Base-by-base conservation (phyloP, 768 basidiomycete species). In the Panaeolus cyanescens region DNA sequence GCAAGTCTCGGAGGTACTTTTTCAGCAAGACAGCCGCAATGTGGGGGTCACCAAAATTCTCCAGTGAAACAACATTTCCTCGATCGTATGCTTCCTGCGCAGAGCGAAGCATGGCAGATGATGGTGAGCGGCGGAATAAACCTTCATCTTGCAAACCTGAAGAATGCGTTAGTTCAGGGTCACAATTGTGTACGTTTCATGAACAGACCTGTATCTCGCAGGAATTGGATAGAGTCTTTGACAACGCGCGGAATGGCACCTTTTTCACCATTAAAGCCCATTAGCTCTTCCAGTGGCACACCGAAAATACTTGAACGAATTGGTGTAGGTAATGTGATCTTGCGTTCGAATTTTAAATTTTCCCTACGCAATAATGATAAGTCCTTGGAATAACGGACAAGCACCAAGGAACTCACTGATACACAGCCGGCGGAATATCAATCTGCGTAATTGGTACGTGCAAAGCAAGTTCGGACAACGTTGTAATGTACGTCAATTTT, bases 371-470 rank as follows among this genome's bases (percentile, higher is more conserved):
- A 55, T 59, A 12, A 8, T n/a, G n/a, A n/a, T n/a, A 59, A 58
- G 7, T 32, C n/a, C 39, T 13, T 36, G 32, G 19, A 13, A 55
- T 25, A 40, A 40, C 25, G 13, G 19, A 12, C 22, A 37, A 8
- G 8, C 55, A 33, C 19, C 20, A 28, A 32, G 12, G 25, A 59
- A 79, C 90, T 55, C 66, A 94, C 93, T 87, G 84, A 71, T 95
- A 93, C 10, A 92, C 91, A 1, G 88, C 85, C 15, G 92, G 89
- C 22, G 91, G 86, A 39, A 95, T 87, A 71, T 94, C 90, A 34
- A 95, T 93, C 69, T 95, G 93, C 0, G 90, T 91, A n/a, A 95
- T 70, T 3, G 93, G 93, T 5, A 95, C 85, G 69, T 89, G 79
- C 56, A 78, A 78, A 6, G 93, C 92, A 42, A 95, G 82, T 32